phyloP scores from a whole-genome alignment of 2,329 filamentous ascomycete genomes.

The Karstenula rhodostoma region DNA sequence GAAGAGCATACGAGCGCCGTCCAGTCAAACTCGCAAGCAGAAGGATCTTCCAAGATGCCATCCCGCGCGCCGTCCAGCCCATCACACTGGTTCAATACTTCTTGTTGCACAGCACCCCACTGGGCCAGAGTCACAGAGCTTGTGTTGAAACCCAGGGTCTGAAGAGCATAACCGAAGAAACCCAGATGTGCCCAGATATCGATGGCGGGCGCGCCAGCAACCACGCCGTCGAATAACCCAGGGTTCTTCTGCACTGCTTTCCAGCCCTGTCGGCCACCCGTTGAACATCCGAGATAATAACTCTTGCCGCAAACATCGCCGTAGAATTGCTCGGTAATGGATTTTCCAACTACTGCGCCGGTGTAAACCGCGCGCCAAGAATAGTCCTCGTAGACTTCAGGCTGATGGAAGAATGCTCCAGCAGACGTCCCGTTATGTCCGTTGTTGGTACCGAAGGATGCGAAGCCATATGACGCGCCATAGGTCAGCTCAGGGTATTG shows the following conservation, averaged over 20 bases:
- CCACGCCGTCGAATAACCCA: constrained; percentile 49
- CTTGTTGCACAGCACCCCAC: constrained; percentile 52
- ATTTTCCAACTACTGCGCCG: constrained; percentile 48
- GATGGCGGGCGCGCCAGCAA: constrained; percentile 47
- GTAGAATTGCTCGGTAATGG: constrained; percentile 50
- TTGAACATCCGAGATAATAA: constrained; percentile 50
- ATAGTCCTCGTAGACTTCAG: constrained; percentile 56
- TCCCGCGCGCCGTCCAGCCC: constrained; percentile 58
- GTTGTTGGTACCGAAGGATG: constrained; percentile 45
- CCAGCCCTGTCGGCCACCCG: constrained; percentile 49
- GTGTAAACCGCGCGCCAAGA: constrained; percentile 53
- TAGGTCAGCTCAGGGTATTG: constrained; percentile 47
- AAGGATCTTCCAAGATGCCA: constrained; percentile 57
- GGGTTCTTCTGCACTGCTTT: constrained; percentile 45
- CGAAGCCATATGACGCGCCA: constrained; percentile 42
- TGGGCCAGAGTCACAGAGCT: constrained; percentile 48
- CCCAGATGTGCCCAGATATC: constrained; percentile 40
- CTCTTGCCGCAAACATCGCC: constrained; percentile 49
- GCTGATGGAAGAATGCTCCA: constrained; percentile 52
- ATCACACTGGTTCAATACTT: constrained; percentile 60
- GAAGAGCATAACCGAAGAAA: constrained; percentile 41
- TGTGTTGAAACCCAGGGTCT: constrained; percentile 31
- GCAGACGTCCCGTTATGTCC: constrained; percentile 53
- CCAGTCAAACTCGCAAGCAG: constrained; percentile 25
- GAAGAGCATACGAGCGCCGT: constrained; percentile 19